Evolutionary conservation across 2,329 filamentous ascomycete species (phyloP), one percentile per base, ranked within the genome.

Genomic region (Penicillium sp.): DNA sequence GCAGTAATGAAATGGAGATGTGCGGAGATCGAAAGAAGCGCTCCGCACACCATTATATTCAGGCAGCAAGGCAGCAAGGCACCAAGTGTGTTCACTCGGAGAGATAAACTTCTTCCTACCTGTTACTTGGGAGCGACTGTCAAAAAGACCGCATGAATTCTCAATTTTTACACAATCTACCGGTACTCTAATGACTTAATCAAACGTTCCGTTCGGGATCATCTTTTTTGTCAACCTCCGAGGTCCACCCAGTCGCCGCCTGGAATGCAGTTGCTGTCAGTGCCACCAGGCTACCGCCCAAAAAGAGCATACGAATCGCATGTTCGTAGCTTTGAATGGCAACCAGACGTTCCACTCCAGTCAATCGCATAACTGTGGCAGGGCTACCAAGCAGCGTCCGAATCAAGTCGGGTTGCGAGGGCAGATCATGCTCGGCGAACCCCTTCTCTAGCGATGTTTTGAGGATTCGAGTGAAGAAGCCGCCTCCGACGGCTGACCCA

Each of bases 401-500:
- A 1, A 87, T 77, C 18, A 89, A 71, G 1, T 80, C 76, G 22
- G 64, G 76, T 40, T 60, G 77, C 60, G 54, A 72, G n/a, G 58
- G 78, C 43, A 60, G 74, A 0, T 75, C 76, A 49, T 74, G 74
- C 5, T 81, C 70, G 4, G 74, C 70, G 63, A 91, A 92, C 0
- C 86, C 85, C 0, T 75, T 67, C n/a, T 81, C 78, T 1, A 94
- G 78, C 0, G 79, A 78, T 2, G 66, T 74, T 47, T 82, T 79
- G 35, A 94, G 75, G 1, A 85, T 79, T 5, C 90, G 83, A 41
- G 83, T 81, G 70, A 93, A 94, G 54, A 90, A 80, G 0, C 91
- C 91, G 2, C 91, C 91, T 2, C 90, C 90, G 50, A 94, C 89
- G 0, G 91, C 86, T 1, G 88, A 89, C 2, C 91, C 91, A 66